Conservation (phyloP, 306 rosid genomes). For the apple (Malus domestica) region ASM211411v1 NC_041803.1:7535501-7536000, state of each 20-base stretch:
- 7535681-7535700: conserved; percentile 38
- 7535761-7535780: conserved; percentile 33
- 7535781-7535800: conserved; percentile 33
- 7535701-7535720: conserved; percentile 14
- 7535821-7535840: conserved; percentile 14
- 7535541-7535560: background rate
- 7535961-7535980: background rate
- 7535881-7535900: background rate
- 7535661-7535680: conserved; percentile 36
- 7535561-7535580: conserved; percentile 15
- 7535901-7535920: background rate
- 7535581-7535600: conserved; percentile 16
- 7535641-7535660: conserved; percentile 18
- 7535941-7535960: background rate
- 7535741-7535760: conserved; percentile 12
- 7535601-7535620: background rate
- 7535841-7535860: conserved; percentile 8
- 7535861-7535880: conserved; percentile 5
- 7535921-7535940: background rate
- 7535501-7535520: background rate
- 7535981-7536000: background rate
- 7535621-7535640: conserved; percentile 9
- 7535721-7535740: conserved; percentile 58
- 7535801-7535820: conserved; percentile 23
- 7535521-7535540: background rate